Base-by-base conservation (phyloP, 2,329 filamentous ascomycete species). In the Helminthosporium solani region DNA sequence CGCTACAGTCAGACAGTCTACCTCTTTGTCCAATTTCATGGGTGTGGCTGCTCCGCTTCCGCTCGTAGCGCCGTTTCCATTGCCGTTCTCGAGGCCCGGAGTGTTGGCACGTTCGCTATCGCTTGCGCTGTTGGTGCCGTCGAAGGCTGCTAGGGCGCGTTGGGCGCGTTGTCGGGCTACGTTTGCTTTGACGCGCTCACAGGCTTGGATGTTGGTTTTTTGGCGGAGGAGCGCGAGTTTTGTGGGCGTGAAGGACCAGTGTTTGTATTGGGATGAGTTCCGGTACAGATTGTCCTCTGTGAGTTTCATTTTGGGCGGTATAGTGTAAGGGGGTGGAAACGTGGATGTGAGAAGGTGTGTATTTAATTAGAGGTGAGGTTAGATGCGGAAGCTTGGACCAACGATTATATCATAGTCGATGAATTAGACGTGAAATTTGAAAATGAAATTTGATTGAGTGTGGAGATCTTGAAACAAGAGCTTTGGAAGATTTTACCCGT, bases 241-340 rank as follows among this genome's bases (percentile, higher is more conserved):
- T 2, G 83, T 72, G 2, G 85, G 82, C 0, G 90, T 89, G 72
- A 92, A 97, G 9, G 91, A 96, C 94, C 94, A 99, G 47, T 95
- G 79, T 34, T 88, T 83, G 67, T 84, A 97, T 71, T 99, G 94
- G 37, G 89, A 92, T 0, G 92, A 95, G 41, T 87, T 82, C 25
- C 90, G 85, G 73, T 97, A 99, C 44, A 91, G 79, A 57, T 89
- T 88, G 72, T 99, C 94, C 79, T 99, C 94, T 51, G 84, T 87
- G 82, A 95, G 58, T 52, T 63, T 65, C 68, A 71, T 71, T 27
- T 14, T 18, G 19, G 43, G 47, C 39, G 50, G 31, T 33, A 18
- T 21, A 25, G 40, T 18, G 51, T 35, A 15, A 9, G 23, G 30
- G n/a, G 28, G 36, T 18, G 38, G 23, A 31, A 3, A n/a, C 7